Base-by-base conservation (phyloP, 1,284 basidiomycete species). In the Pseudomicrostroma phylloplanum region DNA sequence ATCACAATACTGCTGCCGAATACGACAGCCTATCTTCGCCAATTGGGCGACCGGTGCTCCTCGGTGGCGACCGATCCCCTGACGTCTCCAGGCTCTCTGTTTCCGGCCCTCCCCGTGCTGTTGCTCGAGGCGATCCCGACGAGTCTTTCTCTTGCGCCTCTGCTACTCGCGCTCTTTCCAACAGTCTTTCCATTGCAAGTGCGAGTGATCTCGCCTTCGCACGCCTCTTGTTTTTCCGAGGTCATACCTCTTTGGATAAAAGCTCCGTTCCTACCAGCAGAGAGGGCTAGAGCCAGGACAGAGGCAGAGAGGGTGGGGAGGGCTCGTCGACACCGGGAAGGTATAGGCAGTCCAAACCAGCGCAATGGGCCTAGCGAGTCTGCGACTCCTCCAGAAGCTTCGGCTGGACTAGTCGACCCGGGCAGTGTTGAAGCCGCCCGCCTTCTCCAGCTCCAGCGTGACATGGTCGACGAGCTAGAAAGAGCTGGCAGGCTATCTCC, bases 381-480 rank as follows among this genome's bases (percentile, higher is more conserved):
- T 48, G 43, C 3, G 30, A 9, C 30, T 36, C 30, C 30, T 9
- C 30, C 30, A 36, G 30, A 9, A 36, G 30, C 3, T 36, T 36
- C 30, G 30, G 9, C 30, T 36, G 30, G 4, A 4, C 9, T 36
- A 3, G 30, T 4, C 30, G 9, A 36, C 30, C 9, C 30, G 3
- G 30, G 30, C 30, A 9, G 4, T 36, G 30, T 9, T 25, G 51
- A 54, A 26, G 6, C 21, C 6, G 2, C 7, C 13, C 51, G 51
- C 26, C 17, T 54, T 15, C 51, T 54, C 25, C 51, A 25, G 21
- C 21, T 54, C 7, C 51, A 54, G 26, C 51, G 23, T 4, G 51
- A 54, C 21, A 17, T 54, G 17, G 21, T 54, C 25, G 51, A 54
- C 21, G 51, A 54, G 51, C 21, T 54, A 15, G 51, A 54, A 13